Conservation (phyloP, 2,329 filamentous ascomycete genomes). For the Fusarium temperatum region DNA sequence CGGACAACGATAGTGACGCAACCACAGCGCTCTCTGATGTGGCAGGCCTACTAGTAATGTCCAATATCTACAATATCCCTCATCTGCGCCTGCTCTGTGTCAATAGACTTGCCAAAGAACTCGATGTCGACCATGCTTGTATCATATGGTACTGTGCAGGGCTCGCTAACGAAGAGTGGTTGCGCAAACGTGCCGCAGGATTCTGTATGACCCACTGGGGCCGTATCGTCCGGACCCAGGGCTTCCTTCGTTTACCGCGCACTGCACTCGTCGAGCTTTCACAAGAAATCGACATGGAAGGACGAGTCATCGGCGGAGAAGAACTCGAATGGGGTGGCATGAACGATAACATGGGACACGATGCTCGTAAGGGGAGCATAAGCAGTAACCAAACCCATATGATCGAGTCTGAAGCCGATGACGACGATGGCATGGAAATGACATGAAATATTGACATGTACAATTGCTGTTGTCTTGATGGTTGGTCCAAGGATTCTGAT, state of each 20-base stretch:
- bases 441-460: slow-evolving; percentile 40
- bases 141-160: slow-evolving; percentile 96
- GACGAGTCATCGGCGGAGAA: slow-evolving; percentile 88
- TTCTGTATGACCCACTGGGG: slow-evolving; percentile 97
- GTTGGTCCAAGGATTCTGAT: background rate
- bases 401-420: slow-evolving; percentile 66
- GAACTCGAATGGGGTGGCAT: slow-evolving; percentile 71
- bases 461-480: background rate
- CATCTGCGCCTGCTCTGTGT: slow-evolving; percentile 91
- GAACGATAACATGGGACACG: slow-evolving; percentile 52
- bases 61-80: slow-evolving; percentile 97
- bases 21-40: slow-evolving; percentile 85
- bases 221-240: slow-evolving; percentile 86
- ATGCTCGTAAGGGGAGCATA: slow-evolving; percentile 66
- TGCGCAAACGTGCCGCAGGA: slow-evolving; percentile 84
- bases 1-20: slow-evolving; percentile 69
- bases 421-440: slow-evolving; percentile 72
- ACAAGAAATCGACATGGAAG: slow-evolving; percentile 92
- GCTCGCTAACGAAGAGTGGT: slow-evolving; percentile 91
- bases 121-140: slow-evolving; percentile 94
- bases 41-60: slow-evolving; percentile 94
- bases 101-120: slow-evolving; percentile 86
- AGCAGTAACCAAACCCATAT: slow-evolving; percentile 67
- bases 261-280: slow-evolving; percentile 87
- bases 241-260: slow-evolving; percentile 83